Conservation (phyloP, 2,329 filamentous ascomycete genomes). For the Colletotrichum scovillei region DNA sequence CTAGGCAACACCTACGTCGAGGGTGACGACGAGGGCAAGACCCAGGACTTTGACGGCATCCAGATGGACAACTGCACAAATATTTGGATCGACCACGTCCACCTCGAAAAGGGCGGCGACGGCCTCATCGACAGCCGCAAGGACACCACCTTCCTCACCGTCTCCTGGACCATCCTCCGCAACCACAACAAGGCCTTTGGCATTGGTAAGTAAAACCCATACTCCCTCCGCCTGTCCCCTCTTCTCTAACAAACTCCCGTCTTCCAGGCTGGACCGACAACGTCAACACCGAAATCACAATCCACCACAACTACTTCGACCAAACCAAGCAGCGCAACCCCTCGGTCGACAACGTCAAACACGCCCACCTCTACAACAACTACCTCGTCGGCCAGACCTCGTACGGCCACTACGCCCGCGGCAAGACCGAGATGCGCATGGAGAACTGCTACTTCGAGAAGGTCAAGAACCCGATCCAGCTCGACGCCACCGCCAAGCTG, state of each 20-base stretch:
- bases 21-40: constrained; percentile 39
- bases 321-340: constrained; percentile 41
- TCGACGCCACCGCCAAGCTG: constrained; percentile 33
- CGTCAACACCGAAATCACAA: constrained; percentile 38
- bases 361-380: constrained; percentile 44
- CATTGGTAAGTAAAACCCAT: constrained; percentile 36
- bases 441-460: constrained; percentile 42
- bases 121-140: constrained; percentile 41
- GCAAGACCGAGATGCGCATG: constrained; percentile 39
- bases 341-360: constrained; percentile 40
- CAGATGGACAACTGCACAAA: constrained; percentile 40
- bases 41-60: constrained; percentile 40
- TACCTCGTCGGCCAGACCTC: constrained; percentile 39
- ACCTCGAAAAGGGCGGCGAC: constrained; percentile 40
- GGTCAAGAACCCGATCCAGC: constrained; percentile 38
- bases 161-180: constrained; percentile 41
- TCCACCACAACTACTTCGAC: constrained; percentile 43
- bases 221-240: no score
- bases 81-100: constrained; percentile 43
- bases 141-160: constrained; percentile 41
- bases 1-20: constrained; percentile 28
- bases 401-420: constrained; percentile 42
- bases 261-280: constrained; percentile 42
- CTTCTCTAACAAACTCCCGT: neutral
- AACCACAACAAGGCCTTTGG: constrained; percentile 43